These are phyloP conservation scores for Mortierella sp. DNA, from an alignment of 371 early-diverging fungal genomes.

Conservation along the genomic window DNA sequence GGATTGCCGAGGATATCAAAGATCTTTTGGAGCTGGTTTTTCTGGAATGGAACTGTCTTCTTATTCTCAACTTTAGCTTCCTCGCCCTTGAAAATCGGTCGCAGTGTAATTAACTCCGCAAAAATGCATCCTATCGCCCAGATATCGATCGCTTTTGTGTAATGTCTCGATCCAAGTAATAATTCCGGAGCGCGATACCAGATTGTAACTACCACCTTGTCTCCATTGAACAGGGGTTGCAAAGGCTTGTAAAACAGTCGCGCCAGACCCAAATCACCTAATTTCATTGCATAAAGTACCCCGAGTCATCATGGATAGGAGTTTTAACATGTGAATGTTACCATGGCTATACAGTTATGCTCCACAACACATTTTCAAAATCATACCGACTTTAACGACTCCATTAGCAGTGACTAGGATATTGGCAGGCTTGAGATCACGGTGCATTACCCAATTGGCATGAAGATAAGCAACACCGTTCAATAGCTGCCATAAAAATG, in stretches of 20 bases:
- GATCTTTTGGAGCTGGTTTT: slow-evolving; percentile 90
- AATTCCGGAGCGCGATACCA: slow-evolving; percentile 99
- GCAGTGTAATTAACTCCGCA: slow-evolving; percentile 89
- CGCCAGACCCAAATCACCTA: slow-evolving; percentile 93
- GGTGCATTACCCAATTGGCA: slow-evolving; percentile 93
- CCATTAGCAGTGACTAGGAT: slow-evolving; percentile 89
- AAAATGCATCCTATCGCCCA: slow-evolving; percentile 98
- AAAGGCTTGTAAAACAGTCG: slow-evolving; percentile 85
- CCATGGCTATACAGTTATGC: not conserved
- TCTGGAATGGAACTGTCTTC: slow-evolving; percentile 92
- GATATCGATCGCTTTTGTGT: slow-evolving; percentile 94
- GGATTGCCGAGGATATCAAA: slow-evolving; percentile 93
- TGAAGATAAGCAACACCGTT: slow-evolving; percentile 94
- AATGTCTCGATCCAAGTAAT: slow-evolving; percentile 91
- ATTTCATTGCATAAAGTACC: not conserved
- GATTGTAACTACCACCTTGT: slow-evolving; percentile 97
- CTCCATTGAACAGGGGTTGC: slow-evolving; percentile 87
- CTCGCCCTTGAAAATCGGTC: slow-evolving; percentile 95
- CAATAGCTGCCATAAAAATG: slow-evolving; percentile 90
- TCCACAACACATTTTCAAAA: not conserved
- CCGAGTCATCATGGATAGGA: not conserved
- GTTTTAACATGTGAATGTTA: not conserved
- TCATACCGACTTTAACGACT: slow-evolving; percentile 85
- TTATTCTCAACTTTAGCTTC: slow-evolving; percentile 92
- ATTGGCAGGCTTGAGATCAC: slow-evolving; percentile 95